These are phyloP conservation scores for Cyclospora cayetanensis DNA, from an alignment of 169 alveolate species.

Conservation along the genomic window DNA sequence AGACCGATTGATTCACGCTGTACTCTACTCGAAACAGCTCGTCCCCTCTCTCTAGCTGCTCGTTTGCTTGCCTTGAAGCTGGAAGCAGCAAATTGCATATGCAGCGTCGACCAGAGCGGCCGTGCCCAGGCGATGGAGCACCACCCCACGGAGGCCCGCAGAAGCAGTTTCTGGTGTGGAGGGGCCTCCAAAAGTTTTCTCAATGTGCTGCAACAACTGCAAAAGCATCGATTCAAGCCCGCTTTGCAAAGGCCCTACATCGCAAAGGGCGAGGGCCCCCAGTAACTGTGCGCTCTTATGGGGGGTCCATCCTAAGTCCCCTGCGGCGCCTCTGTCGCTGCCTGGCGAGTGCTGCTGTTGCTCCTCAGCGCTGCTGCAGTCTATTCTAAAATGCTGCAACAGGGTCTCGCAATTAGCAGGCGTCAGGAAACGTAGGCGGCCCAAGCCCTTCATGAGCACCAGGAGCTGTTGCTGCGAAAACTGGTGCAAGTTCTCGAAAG, in stretches of 20 bases:
- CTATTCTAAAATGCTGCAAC: not conserved
- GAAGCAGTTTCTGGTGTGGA: slow-evolving; percentile 18
- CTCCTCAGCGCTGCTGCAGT: not conserved
- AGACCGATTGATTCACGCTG: too few species aligned
- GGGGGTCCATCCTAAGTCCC: not conserved
- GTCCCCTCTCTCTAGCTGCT: not conserved
- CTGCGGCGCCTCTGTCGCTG: not conserved
- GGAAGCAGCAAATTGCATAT: slow-evolving; percentile 50
- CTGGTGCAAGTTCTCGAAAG: slow-evolving; percentile 76
- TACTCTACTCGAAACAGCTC: too few species aligned
- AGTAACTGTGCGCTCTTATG: not conserved
- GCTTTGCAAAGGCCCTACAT: not conserved
- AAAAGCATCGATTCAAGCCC: not conserved
- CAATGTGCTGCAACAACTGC: not conserved
- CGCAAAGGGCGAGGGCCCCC: slow-evolving; percentile 14
- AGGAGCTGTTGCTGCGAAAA: slow-evolving; percentile 75
- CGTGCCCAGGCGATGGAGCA: not conserved
- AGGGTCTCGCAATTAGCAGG: slow-evolving; percentile 20
- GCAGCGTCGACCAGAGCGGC: not conserved
- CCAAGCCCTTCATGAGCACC: slow-evolving; percentile 9
- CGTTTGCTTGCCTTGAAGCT: slow-evolving; percentile 1
- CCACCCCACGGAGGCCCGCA: not conserved
- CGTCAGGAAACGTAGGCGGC: slow-evolving; percentile 70
- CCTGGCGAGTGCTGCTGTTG: not conserved
- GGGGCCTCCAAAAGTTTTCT: not conserved